phyloP scores from a whole-genome alignment of 495 filamentous ascomycete genomes.

The Elaphomyces granulatus region DNA sequence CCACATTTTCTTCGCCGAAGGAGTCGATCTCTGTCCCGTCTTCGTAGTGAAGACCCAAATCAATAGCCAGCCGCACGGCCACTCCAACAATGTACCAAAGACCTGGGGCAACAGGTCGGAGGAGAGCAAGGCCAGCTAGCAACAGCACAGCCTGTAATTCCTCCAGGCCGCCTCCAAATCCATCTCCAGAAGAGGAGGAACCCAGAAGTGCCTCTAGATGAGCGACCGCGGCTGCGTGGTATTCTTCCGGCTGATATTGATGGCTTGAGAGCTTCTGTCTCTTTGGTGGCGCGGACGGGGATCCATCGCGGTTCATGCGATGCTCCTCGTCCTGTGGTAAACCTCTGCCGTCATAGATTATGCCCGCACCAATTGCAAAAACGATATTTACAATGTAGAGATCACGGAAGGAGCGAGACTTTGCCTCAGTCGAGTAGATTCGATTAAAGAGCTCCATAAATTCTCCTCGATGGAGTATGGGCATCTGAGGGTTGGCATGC shows the following conservation, averaged over 20 bases:
- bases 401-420: constrained; percentile 62
- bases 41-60: constrained; percentile 86
- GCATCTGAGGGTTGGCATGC: constrained; percentile 90
- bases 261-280: constrained; percentile 38
- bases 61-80: constrained; percentile 76
- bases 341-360: constrained; percentile 60
- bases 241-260: constrained; percentile 84
- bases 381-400: constrained; percentile 92
- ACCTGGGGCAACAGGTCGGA: constrained; percentile 82
- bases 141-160: constrained; percentile 86
- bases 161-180: constrained; percentile 68
- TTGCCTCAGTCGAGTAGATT: constrained; percentile 55
- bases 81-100: constrained; percentile 97
- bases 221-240: constrained; percentile 85
- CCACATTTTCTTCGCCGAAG: constrained; percentile 20
- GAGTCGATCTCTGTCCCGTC: constrained; percentile 60
- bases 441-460: constrained; percentile 74
- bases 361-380: constrained; percentile 91
- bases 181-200: constrained; percentile 43
- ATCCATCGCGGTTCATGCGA: constrained; percentile 16
- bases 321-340: constrained; percentile 26
- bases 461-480: constrained; percentile 73
- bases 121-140: constrained; percentile 77
- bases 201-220: constrained; percentile 80
- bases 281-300: constrained; percentile 29